Evolutionary conservation across 148 eudicot genomes (phyloP).

Genomic region (Limonium bicolor): DNA sequence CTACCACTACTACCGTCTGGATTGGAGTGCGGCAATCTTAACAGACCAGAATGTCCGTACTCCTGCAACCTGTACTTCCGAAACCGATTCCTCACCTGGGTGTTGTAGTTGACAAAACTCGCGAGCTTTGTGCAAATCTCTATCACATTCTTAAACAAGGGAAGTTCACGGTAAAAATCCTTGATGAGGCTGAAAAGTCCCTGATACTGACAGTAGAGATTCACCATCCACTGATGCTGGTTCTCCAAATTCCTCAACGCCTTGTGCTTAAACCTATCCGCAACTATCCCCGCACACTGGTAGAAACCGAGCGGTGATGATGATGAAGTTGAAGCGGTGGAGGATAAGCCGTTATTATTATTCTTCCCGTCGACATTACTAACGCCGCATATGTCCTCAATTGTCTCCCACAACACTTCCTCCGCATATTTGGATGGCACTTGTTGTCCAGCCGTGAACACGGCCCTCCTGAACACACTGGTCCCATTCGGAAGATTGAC

Average conservation of each 20-base stretch:
- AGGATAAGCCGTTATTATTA: too few relatives aligned
- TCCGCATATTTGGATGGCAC: conserved; percentile 55
- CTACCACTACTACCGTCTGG: too few relatives aligned
- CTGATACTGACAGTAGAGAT: conserved; percentile 68
- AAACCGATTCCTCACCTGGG: conserved; percentile 40
- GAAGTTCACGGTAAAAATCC: conserved; percentile 63
- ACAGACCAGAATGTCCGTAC: conserved; percentile 36
- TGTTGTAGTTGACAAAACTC: conserved; percentile 44
- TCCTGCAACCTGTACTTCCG: conserved; percentile 62
- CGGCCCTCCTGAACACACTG: conserved; percentile 57
- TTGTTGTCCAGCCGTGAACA: conserved; percentile 33
- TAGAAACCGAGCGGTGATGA: too few relatives aligned
- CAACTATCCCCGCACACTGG: conserved; percentile 70
- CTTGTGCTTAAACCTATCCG: conserved; percentile 64
- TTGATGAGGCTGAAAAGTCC: conserved; percentile 58
- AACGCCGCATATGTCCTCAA: conserved; percentile 52
- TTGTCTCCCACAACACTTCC: conserved; percentile 63
- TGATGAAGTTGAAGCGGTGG: too few relatives aligned
- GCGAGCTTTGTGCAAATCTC: conserved; percentile 60
- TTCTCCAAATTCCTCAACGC: conserved; percentile 63
- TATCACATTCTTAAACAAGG: conserved; percentile 59
- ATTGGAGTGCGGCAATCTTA: conserved; percentile 32
- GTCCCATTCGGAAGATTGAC: conserved; percentile 84
- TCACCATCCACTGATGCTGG: conserved; percentile 91
- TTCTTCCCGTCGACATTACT: too few relatives aligned